Base-by-base conservation (phyloP, 805 yeast genomes). In the Candida sakaeoensis region DNA sequence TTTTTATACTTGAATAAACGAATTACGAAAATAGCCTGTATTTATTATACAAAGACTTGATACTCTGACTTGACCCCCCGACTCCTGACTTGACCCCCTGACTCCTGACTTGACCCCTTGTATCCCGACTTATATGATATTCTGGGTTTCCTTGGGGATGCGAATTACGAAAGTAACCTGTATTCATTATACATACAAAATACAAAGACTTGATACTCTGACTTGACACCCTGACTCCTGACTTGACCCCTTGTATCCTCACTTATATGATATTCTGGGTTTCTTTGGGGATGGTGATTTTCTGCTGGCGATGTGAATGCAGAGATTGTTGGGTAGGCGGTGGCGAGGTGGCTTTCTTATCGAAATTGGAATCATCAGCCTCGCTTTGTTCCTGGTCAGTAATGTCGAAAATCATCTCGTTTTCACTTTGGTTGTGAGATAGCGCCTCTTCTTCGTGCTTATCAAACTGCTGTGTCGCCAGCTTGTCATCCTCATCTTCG, bases 391-490 rank as follows among this genome's bases (percentile, higher is more conserved):
- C 50, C 29, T 48, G 45, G 24, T 46, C 48, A 6, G 50, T 44
- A 2, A 55, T 48, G 16, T 55, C 56, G 39, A 55, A 55, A 5
- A 55, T 51, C 53, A 55, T 51, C 19, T 50, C 52, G 31, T 54
- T 52, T 34, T 35, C 41, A 12, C 29, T 14, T 5, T 37, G 26
- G 13, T 38, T 18, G 12, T 21, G 29, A 16, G 34, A 14, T 10
- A 21, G 25, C 16, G 7, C 6, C 13, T 40, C 44, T 4, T 46
- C 49, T 1, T 49, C 47, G 4, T 34, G 51, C 1, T 53, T 59
- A 3, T 53, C 60, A 4, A 52, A 60, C 5, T 23, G 13, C 33
- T 30, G 16, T 18, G 31, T 32, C 2, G 33, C 36, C 3, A 12
- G 27, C 4, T 43, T 34, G 8, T 43, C 39, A 3, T 32, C 28